Evolutionary conservation across 176 grass and related monocot genomes (phyloP), one percentile per base, ranked within the genome.

Genomic region (Lolium rigidum): DNA sequence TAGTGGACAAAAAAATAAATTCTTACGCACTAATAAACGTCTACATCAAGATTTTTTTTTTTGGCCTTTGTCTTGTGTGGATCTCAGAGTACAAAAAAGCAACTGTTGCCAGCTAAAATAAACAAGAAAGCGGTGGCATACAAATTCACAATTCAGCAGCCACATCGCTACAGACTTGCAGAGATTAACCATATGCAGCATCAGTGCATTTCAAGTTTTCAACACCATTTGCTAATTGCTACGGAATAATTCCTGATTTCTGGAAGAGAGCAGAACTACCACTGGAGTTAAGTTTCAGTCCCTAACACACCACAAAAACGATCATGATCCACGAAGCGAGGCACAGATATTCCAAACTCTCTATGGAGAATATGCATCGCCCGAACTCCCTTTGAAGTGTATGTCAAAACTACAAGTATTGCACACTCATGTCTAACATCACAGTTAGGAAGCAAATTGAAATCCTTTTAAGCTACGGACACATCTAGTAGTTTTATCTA

Each of bases 211-310:
- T 35, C 31, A 35, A 35, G 31, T 35, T 35, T 2, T 17, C 5
- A 35, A 68, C 15, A 55, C 43, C 18, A 76, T 44, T 21, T 68
- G 24, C 18, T 47, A 58, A 39, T 35, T 43, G 41, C 41, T 43
- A 43, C 50, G 0, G 48, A 77, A 77, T 70, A 28, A 79, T 62
- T 71, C 43, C 60, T 71, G 70, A 68, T 43, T 83, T 78, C 49
- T 68, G n/a, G 0, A 67, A 59, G 61, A 57, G n/a, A 82, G 44
- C 49, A 82, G 1, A 31, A 39, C 17, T n/a, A 82, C 18, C n/a
- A 15, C 11, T 17, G 68, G 13, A 51, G 26, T 74, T 74, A 7
- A 67, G 20, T 72, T 52, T 43, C 20, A 49, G 62, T 39, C 9
- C 51, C 13, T 49, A 22, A 14, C 51, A 54, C 51, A 24, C 21